Conservation (phyloP, 2,329 filamentous ascomycete species). For the Apiospora pterosperma region DNA sequence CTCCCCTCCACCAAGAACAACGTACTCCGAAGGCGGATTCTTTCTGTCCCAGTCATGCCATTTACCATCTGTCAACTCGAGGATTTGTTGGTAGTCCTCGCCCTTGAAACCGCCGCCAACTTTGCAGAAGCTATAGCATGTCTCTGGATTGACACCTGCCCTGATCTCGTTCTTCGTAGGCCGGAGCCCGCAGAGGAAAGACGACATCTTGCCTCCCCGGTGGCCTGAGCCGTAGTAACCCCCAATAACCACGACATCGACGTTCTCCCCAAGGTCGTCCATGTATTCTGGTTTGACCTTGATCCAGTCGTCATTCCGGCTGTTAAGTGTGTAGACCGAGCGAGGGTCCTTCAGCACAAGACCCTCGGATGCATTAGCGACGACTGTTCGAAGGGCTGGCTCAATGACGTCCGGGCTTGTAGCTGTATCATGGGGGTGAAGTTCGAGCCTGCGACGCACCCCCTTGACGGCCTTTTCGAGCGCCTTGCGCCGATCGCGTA, state of each 20-base stretch:
- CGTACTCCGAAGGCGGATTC: constrained; percentile 71
- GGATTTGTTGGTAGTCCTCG: constrained; percentile 79
- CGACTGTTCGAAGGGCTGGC: constrained; percentile 72
- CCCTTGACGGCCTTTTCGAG: constrained; percentile 68
- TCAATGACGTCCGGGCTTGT: constrained; percentile 72
- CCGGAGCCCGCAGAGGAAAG: constrained; percentile 85
- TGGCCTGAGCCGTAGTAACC: constrained; percentile 89
- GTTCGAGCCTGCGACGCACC: constrained; percentile 74
- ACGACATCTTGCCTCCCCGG: constrained; percentile 78
- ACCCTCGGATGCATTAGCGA: constrained; percentile 85
- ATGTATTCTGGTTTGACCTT: constrained; percentile 99
- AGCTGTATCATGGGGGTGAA: constrained; percentile 70
- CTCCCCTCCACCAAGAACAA: constrained; percentile 78
- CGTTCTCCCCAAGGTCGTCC: constrained; percentile 88
- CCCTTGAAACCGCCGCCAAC: constrained; percentile 91
- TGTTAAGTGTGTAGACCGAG: constrained; percentile 81
- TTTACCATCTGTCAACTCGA: constrained; percentile 83
- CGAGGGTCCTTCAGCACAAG: constrained; percentile 91
- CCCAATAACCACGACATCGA: constrained; percentile 86
- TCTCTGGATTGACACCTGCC: constrained; percentile 60
- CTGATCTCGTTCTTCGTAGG: constrained; percentile 66
- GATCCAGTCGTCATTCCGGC: constrained; percentile 93
- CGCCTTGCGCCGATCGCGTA: constrained; percentile 75
- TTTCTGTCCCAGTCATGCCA: constrained; percentile 83
- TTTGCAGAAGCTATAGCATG: constrained; percentile 93